A percentile compares a stretch with the other conserved stretches of the same genome.
These are phyloP conservation scores for Microcyclospora tardicrescens DNA, from an alignment of 2,329 filamentous ascomycete species.

Conservation along the genomic window DNA sequence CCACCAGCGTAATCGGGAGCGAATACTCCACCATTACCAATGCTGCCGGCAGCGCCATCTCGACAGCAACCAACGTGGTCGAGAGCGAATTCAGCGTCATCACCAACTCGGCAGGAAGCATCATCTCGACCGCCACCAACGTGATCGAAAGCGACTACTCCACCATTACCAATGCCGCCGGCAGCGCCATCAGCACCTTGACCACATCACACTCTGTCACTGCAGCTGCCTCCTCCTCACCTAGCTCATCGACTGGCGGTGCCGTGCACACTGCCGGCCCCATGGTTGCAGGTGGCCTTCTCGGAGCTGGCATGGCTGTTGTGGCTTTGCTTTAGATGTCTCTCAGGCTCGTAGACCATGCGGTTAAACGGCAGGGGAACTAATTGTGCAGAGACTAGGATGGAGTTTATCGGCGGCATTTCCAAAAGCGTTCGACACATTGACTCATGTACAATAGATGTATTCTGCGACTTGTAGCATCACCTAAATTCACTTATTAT, in stretches of 20 bases:
- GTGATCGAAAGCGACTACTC: conserved; percentile 6
- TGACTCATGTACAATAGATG: no score
- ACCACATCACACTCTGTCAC: neutral
- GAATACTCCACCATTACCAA: conserved; percentile 1
- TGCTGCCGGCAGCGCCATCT: neutral
- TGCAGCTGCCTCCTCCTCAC: conserved; percentile 1
- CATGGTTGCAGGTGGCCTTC: conserved; percentile 17
- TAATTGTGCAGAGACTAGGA: no score
- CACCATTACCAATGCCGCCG: conserved; percentile 6
- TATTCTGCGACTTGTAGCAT: no score
- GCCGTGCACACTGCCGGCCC: conserved; percentile 13
- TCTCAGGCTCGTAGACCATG: no score
- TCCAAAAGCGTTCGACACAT: no score
- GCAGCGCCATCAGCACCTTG: conserved; percentile 6
- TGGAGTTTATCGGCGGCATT: no score
- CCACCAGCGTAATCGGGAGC: neutral
- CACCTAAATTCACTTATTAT: no score
- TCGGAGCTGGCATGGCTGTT: conserved; percentile 20
- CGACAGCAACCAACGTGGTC: conserved; percentile 3
- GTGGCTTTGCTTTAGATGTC: conserved; percentile 14
- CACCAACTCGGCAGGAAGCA: conserved; percentile 6
- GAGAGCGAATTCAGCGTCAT: conserved; percentile 4
- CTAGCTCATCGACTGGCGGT: conserved; percentile 5
- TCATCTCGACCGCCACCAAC: neutral
- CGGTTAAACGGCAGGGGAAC: no score